phyloP scores from a whole-genome alignment of 73 alveolate species.

The Paramecium octaurelia region DNA sequence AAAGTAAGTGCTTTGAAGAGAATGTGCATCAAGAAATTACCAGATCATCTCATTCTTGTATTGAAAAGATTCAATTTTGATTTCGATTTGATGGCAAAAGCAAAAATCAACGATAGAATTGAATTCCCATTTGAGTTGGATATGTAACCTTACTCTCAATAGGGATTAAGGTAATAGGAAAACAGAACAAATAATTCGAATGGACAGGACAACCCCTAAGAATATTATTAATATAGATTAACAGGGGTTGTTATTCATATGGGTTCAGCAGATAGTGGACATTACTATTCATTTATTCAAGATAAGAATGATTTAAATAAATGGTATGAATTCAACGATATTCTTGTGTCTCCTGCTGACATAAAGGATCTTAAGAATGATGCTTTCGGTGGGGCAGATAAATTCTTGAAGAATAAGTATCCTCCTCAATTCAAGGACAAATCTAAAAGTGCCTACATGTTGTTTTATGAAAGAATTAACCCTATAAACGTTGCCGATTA shows the following conservation, averaged over 20 bases:
- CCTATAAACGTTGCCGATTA: slow-evolving; percentile 55
- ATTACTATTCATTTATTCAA: slow-evolving; percentile 93
- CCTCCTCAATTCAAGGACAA: slow-evolving; percentile 12
- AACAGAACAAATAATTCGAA: neutral
- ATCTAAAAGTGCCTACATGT: slow-evolving; percentile 81
- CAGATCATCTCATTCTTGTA: slow-evolving; percentile 89
- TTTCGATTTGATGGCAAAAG: slow-evolving; percentile 89
- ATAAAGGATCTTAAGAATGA: slow-evolving; percentile 82
- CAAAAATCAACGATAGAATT: slow-evolving; percentile 92
- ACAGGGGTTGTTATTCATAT: slow-evolving; percentile 95
- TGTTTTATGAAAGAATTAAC: slow-evolving; percentile 84
- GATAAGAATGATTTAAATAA: slow-evolving; percentile 72
- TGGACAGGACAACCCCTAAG: slow-evolving; percentile 71
- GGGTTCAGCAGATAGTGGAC: slow-evolving; percentile 98
- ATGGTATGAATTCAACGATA: slow-evolving; percentile 96
- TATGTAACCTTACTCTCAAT: slow-evolving; percentile 94
- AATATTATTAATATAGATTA: slow-evolving; percentile 82
- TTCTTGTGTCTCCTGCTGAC: slow-evolving; percentile 77
- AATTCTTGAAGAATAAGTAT: neutral
- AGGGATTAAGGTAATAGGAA: slow-evolving; percentile 86
- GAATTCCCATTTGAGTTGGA: slow-evolving; percentile 94
- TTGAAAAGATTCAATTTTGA: slow-evolving; percentile 95
- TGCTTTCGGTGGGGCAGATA: slow-evolving; percentile 90
- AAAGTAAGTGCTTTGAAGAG: slow-evolving; percentile 92
- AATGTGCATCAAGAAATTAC: slow-evolving; percentile 88